Conservation (phyloP, 2,329 filamentous ascomycete species). For the Knoxdaviesia capensis region DNA sequence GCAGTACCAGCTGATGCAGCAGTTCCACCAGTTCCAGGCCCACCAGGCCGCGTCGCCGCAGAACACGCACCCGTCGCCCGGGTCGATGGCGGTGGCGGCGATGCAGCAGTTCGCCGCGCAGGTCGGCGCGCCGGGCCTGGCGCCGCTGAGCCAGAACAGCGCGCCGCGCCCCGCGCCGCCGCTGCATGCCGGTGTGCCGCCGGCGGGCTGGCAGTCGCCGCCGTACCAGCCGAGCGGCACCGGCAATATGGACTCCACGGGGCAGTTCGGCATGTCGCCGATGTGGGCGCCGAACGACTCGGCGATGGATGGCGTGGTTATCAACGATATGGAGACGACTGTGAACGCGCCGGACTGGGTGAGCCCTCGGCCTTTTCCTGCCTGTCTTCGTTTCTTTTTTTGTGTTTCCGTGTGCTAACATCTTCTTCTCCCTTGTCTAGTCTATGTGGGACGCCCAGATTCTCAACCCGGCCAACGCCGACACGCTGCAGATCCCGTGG, state of each 20-base stretch:
- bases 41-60: too few relatives aligned
- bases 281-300: neutral
- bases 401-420: neutral
- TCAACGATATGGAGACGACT: neutral
- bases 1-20: neutral
- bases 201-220: neutral
- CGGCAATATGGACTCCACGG: neutral
- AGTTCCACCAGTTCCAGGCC: too few relatives aligned
- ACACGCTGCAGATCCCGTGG: slow-evolving; percentile 10
- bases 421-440: slow-evolving; percentile 1
- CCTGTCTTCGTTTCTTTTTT: neutral
- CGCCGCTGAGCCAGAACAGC: too few relatives aligned
- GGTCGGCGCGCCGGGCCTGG: too few relatives aligned
- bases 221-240: neutral
- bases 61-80: too few relatives aligned
- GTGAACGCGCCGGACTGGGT: slow-evolving; percentile 4
- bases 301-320: neutral
- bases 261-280: neutral
- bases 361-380: neutral
- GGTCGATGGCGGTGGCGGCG: too few relatives aligned
- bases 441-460: slow-evolving; percentile 10
- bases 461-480: slow-evolving; percentile 7
- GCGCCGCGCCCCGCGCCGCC: neutral
- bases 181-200: neutral
- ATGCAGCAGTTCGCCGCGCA: too few relatives aligned